Conservation (phyloP, 345 rosid genomes). For the Salix arbutifolia region DNA sequence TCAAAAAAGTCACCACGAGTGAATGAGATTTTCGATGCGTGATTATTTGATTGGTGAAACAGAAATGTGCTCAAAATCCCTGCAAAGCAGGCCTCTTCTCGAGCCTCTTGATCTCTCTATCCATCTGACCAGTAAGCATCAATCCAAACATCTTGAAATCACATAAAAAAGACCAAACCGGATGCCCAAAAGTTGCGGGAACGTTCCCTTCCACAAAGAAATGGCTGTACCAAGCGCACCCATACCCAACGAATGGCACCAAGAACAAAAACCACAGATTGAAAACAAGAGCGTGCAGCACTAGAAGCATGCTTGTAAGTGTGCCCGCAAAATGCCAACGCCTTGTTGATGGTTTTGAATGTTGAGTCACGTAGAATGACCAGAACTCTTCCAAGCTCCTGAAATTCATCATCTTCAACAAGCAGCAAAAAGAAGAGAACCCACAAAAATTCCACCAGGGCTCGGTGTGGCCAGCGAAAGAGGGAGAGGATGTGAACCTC, state of each 20-base stretch:
- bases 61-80: constrained; percentile 30
- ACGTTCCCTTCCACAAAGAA: constrained; percentile 88
- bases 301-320: constrained; percentile 39
- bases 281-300: constrained; percentile 52
- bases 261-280: constrained; percentile 53
- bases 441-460: constrained; percentile 21
- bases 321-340: constrained; percentile 86
- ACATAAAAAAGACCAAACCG: constrained; percentile 79
- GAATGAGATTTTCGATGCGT: not conserved
- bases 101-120: constrained; percentile 87
- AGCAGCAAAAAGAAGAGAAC: not conserved
- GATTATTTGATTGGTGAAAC: not conserved
- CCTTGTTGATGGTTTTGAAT: constrained; percentile 82
- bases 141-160: constrained; percentile 89
- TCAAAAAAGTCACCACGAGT: not conserved
- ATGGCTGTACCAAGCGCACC: constrained; percentile 91
- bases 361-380: constrained; percentile 84
- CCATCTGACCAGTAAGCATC: constrained; percentile 93
- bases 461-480: constrained; percentile 14
- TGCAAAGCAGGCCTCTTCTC: constrained; percentile 86
- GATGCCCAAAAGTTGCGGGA: constrained; percentile 82
- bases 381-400: constrained; percentile 91
- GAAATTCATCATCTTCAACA: constrained; percentile 58
- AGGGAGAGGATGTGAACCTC: not conserved
- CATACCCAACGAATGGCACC: constrained; percentile 76